Conservation (phyloP, 2,329 filamentous ascomycete genomes). For the Magnaporthiopsis incrustans region DNA sequence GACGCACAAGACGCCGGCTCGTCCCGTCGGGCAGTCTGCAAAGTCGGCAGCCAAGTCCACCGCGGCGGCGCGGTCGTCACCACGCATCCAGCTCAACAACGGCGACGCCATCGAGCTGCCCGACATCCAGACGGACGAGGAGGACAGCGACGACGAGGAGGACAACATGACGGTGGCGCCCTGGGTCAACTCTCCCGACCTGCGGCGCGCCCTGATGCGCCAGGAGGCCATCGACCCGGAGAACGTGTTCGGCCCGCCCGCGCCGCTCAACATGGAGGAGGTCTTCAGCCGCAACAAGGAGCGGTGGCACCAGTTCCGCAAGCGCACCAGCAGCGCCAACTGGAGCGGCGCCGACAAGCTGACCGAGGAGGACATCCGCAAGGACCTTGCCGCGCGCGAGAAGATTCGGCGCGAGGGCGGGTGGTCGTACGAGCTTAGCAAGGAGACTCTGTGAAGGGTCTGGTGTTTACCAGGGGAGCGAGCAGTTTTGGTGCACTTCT, state of each 20-base stretch:
- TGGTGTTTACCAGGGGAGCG: background rate
- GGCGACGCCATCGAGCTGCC: constrained; percentile 87
- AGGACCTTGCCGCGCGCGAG: constrained; percentile 72
- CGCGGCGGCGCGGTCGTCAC: constrained; percentile 62
- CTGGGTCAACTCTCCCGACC: constrained; percentile 84
- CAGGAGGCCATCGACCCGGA: constrained; percentile 84
- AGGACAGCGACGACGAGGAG: constrained; percentile 52
- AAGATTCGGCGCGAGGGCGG: constrained; percentile 74
- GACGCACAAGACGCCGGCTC: constrained; percentile 60
- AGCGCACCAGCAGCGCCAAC: constrained; percentile 87
- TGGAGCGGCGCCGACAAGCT: constrained; percentile 78
- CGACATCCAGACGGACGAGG: constrained; percentile 91
- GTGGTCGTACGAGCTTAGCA: constrained; percentile 64
- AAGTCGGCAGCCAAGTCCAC: constrained; percentile 42
- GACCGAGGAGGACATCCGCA: constrained; percentile 79
- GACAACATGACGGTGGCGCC: constrained; percentile 55
- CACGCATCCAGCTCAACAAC: constrained; percentile 63
- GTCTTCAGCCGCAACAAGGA: constrained; percentile 89
- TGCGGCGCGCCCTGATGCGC: constrained; percentile 64
- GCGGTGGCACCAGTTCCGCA: constrained; percentile 77
- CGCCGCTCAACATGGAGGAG: constrained; percentile 88
- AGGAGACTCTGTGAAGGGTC: constrained; percentile 15
- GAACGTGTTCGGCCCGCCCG: constrained; percentile 80
- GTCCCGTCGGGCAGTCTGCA: constrained; percentile 32
- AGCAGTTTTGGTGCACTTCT: background rate